Percentiles rank a stretch among this genome's conserved stretches.
phyloP scores from a whole-genome alignment of 1,139 yeast genomes.

The Hanseniaspora uvarum region DNA sequence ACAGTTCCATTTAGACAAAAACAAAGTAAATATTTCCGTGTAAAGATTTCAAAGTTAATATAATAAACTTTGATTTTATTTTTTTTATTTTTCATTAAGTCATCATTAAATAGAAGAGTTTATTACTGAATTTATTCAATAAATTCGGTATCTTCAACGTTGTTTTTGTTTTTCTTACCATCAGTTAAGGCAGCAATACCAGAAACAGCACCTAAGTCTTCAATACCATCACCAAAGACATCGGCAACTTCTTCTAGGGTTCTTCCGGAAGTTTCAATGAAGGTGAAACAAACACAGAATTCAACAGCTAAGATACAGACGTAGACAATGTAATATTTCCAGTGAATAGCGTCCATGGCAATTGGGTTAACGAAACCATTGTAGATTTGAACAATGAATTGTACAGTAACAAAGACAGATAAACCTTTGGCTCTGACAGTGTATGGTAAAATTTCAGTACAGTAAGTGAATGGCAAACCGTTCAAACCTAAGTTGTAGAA shows the following conservation, averaged over 20 bases:
- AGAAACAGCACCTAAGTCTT: slow-evolving; percentile 23
- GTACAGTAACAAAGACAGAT: slow-evolving; percentile 28
- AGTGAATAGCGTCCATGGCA: slow-evolving; percentile 48
- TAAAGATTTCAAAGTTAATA: background rate
- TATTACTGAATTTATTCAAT: slow-evolving; percentile 4
- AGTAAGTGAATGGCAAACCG: slow-evolving; percentile 32
- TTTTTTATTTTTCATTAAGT: background rate
- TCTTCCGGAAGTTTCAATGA: slow-evolving; percentile 44
- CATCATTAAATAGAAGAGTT: background rate
- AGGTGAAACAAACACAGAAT: slow-evolving; percentile 35
- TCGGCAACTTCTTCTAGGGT: slow-evolving; percentile 46
- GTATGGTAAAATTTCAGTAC: slow-evolving; percentile 37
- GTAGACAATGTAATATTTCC: slow-evolving; percentile 53
- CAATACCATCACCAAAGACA: slow-evolving; percentile 36
- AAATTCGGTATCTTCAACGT: slow-evolving; percentile 4
- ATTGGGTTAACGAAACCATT: slow-evolving; percentile 48
- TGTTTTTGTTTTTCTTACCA: slow-evolving; percentile 10
- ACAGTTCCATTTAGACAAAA: background rate
- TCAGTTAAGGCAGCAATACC: slow-evolving; percentile 19
- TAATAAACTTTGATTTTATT: background rate
- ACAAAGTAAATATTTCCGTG: background rate
- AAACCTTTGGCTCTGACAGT: slow-evolving; percentile 33
- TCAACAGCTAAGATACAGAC: slow-evolving; percentile 36
- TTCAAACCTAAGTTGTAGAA: slow-evolving; percentile 32
- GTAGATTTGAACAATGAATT: slow-evolving; percentile 30